Percentiles rank a stretch among this genome's conserved stretches.
phyloP scores from a whole-genome alignment of 1,139 yeast genomes.

The Casaregolazyma lundiana region DNA sequence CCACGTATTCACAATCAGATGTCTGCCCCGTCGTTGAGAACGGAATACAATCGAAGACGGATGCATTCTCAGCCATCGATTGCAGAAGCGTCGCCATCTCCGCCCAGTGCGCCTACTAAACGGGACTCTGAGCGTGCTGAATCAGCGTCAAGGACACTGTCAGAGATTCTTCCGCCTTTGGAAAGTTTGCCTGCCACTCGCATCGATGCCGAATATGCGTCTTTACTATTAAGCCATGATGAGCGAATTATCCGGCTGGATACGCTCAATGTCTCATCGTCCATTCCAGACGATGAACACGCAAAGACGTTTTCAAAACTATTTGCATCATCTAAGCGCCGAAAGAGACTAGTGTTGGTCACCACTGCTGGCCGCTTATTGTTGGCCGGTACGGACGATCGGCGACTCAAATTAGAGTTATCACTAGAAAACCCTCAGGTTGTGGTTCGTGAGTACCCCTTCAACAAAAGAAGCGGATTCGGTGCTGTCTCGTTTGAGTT shows the following conservation, averaged over 20 bases:
- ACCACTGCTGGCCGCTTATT: slow-evolving; percentile 36
- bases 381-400: slow-evolving; percentile 29
- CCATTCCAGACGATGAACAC: slow-evolving; percentile 24
- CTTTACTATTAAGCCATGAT: slow-evolving; percentile 52
- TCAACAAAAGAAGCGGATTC: slow-evolving; percentile 25
- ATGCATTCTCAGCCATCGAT: background rate
- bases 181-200: slow-evolving; percentile 55
- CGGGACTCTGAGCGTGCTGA: slow-evolving; percentile 21
- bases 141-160: slow-evolving; percentile 36
- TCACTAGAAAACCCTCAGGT: slow-evolving; percentile 33
- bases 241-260: slow-evolving; percentile 74
- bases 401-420: slow-evolving; percentile 30
- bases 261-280: slow-evolving; percentile 30
- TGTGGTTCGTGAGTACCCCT: slow-evolving; percentile 31
- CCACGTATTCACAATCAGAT: slow-evolving; percentile 1
- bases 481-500: slow-evolving; percentile 34
- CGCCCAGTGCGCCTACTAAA: slow-evolving; percentile 20
- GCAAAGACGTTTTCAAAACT: slow-evolving; percentile 30
- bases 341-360: slow-evolving; percentile 31
- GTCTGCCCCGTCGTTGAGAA: background rate
- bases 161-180: slow-evolving; percentile 21
- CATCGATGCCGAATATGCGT: slow-evolving; percentile 66
- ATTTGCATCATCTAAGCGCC: slow-evolving; percentile 28
- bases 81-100: background rate
- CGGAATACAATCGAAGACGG: background rate